Conservation (phyloP, 805 yeast species). For the Wickerhamomyces strasburgensis region DNA sequence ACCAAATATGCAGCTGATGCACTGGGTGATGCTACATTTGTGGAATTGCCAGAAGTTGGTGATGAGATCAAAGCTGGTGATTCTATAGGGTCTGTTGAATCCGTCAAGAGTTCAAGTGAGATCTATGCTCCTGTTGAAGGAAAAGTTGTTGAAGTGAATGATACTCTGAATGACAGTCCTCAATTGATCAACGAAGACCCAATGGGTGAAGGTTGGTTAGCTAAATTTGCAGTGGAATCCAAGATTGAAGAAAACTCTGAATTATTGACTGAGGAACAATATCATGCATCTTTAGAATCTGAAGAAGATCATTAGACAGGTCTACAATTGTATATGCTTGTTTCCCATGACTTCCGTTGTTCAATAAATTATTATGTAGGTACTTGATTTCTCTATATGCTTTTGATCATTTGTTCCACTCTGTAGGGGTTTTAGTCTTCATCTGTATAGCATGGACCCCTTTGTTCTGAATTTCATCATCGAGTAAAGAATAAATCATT, state of each 20-base stretch:
- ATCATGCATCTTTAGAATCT: constrained; percentile 22
- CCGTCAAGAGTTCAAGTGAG: constrained; percentile 92
- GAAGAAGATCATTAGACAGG: constrained; percentile 11
- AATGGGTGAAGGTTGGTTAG: constrained; percentile 91
- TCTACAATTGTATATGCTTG: background rate
- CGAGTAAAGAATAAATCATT: constrained; percentile 59
- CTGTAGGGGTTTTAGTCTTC: constrained; percentile 70
- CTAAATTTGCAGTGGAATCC: constrained; percentile 60
- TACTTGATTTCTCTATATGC: background rate
- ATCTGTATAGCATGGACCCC: constrained; percentile 89
- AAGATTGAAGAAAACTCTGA: constrained; percentile 44
- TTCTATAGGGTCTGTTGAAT: constrained; percentile 86
- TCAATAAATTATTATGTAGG: no score
- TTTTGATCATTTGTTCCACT: constrained; percentile 26
- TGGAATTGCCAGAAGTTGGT: constrained; percentile 81
- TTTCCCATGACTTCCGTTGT: no score
- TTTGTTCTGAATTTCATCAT: constrained; percentile 62
- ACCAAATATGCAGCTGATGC: constrained; percentile 95
- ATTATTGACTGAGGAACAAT: constrained; percentile 51
- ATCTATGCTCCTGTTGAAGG: constrained; percentile 86
- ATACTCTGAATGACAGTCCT: constrained; percentile 61
- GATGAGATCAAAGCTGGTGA: constrained; percentile 64
- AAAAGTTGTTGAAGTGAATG: constrained; percentile 67
- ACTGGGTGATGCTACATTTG: constrained; percentile 92
- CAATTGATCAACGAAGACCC: constrained; percentile 83